phyloP scores from a whole-genome alignment of 495 filamentous ascomycete genomes.

The Neurospora sp. region DNA sequence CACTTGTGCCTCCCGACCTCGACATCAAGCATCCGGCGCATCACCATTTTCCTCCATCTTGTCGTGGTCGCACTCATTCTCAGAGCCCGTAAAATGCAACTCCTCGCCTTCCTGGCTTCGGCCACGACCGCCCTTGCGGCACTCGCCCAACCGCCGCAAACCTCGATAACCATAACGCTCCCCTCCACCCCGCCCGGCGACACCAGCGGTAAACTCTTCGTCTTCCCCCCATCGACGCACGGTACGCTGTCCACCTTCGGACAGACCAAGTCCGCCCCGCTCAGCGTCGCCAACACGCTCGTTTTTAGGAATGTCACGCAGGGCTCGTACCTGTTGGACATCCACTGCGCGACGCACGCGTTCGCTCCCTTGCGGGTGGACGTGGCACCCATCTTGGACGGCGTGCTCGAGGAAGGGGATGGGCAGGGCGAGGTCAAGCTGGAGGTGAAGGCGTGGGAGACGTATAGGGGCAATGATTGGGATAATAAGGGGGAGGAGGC shows the following conservation, averaged over 20 bases:
- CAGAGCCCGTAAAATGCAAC: neutral
- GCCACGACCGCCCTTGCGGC: conserved; percentile 1
- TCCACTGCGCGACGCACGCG: conserved; percentile 59
- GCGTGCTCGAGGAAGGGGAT: conserved; percentile 18
- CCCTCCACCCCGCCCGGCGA: conserved; percentile 36
- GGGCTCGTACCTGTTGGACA: conserved; percentile 70
- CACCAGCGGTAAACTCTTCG: conserved; percentile 43
- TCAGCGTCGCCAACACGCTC: conserved; percentile 59
- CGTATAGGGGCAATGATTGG: conserved; percentile 82
- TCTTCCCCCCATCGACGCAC: conserved; percentile 58
- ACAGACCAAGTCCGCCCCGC: conserved; percentile 40
- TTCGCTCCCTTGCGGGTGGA: conserved; percentile 74
- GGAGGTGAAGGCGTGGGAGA: conserved; percentile 63
- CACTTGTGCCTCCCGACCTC: conserved; percentile 4
- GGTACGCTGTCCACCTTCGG: conserved; percentile 55
- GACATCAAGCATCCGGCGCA: neutral
- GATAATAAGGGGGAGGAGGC: conserved; percentile 63
- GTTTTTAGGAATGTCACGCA: conserved; percentile 55
- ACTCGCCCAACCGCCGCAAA: neutral
- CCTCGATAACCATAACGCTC: conserved; percentile 20
- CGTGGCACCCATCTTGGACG: conserved; percentile 30
- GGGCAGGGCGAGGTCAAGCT: conserved; percentile 33
- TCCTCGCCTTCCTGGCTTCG: conserved; percentile 6
- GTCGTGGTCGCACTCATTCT: neutral
- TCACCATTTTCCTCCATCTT: neutral